A percentile compares a stretch with the other conserved stretches of the same genome.
phyloP scores from a whole-genome alignment of 2,329 filamentous ascomycete species.

The Leptographium procerum region DNA sequence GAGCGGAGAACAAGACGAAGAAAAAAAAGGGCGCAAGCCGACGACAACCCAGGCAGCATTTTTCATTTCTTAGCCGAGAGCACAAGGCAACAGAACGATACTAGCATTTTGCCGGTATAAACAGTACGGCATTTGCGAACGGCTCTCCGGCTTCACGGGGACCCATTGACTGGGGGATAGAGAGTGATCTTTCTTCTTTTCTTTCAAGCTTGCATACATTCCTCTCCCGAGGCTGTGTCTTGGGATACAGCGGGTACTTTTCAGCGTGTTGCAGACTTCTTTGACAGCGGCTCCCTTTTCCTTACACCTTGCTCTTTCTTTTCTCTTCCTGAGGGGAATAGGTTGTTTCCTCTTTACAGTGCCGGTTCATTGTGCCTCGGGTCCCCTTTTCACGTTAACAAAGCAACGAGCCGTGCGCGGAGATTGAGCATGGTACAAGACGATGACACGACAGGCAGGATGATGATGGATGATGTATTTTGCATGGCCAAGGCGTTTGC shows the following conservation, averaged over 20 bases:
- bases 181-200: not conserved
- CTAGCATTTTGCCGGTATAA: slow-evolving; percentile 4
- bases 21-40: slow-evolving; percentile 8
- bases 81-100: not conserved
- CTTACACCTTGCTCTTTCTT: too few relatives aligned
- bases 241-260: too few relatives aligned
- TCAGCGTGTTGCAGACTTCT: too few relatives aligned
- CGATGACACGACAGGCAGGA: not conserved
- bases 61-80: not conserved
- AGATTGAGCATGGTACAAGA: not conserved
- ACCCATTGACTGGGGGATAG: not conserved
- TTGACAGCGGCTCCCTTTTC: too few relatives aligned
- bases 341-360: not conserved
- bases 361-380: slow-evolving; percentile 5
- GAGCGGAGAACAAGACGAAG: not conserved
- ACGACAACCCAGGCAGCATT: not conserved
- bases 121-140: slow-evolving; percentile 6
- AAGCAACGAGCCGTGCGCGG: not conserved
- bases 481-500: not conserved
- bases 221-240: too few relatives aligned
- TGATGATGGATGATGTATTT: not conserved
- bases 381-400: not conserved
- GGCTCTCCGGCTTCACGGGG: slow-evolving; percentile 4
- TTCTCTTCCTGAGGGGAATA: not conserved
- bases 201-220: not conserved